A percentile compares a stretch with the other conserved stretches of the same genome.
Evolutionary conservation across 768 basidiomycete species (phyloP).

Genomic region (Mycena vulgaris): DNA sequence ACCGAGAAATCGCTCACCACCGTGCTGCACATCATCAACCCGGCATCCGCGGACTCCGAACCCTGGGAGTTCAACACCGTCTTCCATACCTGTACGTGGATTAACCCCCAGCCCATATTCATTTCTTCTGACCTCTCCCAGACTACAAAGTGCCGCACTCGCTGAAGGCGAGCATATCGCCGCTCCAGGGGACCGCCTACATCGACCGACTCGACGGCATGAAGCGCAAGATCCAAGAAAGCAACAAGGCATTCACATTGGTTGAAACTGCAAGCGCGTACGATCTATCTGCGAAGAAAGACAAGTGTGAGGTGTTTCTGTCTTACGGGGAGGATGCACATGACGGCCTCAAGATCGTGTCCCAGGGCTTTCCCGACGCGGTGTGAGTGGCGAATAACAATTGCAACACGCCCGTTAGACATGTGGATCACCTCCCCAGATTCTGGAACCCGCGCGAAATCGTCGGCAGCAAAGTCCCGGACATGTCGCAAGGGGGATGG

Average conservation of each 20-base stretch:
- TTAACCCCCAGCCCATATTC: too few relatives aligned
- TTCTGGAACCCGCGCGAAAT: constrained; percentile 13
- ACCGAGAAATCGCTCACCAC: not conserved
- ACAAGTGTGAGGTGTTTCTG: not conserved
- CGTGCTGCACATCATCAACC: constrained; percentile 8
- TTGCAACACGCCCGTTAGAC: not conserved
- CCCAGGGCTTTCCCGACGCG: not conserved
- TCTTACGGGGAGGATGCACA: not conserved
- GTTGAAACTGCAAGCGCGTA: constrained; percentile 8
- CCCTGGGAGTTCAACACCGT: constrained; percentile 12
- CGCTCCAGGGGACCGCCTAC: not conserved
- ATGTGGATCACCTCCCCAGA: not conserved
- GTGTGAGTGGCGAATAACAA: not conserved
- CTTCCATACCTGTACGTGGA: not conserved
- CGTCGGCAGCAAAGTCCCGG: not conserved
- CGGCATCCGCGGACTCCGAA: not conserved
- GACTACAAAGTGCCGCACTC: constrained; percentile 9
- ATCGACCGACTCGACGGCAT: constrained; percentile 15
- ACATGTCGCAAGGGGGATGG: constrained; percentile 6
- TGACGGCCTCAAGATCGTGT: constrained; percentile 2
- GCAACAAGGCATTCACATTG: not conserved
- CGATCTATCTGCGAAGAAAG: constrained; percentile 1
- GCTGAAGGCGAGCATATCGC: not conserved
- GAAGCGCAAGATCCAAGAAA: constrained; percentile 3
- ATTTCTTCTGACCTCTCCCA: not conserved